Percentiles rank a stretch among this genome's conserved stretches.
phyloP scores from a whole-genome alignment of 495 filamentous ascomycete species.

The Lophiotrema nucula region DNA sequence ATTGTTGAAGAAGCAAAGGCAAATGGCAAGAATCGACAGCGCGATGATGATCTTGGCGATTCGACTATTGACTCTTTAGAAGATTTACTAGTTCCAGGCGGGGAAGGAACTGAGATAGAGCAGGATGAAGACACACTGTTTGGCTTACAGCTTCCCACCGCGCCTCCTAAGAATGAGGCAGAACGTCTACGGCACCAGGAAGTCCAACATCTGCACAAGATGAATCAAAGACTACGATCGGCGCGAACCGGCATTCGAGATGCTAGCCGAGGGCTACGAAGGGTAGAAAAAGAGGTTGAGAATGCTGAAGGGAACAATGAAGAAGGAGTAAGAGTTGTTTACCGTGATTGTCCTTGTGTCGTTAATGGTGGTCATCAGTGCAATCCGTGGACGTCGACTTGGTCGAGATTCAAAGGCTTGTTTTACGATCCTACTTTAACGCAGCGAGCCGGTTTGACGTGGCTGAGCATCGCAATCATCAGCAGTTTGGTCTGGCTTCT shows the following conservation, averaged over 20 bases:
- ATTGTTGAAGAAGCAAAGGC: slow-evolving; percentile 51
- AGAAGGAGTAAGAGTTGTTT: slow-evolving; percentile 1
- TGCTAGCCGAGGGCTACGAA: slow-evolving; percentile 38
- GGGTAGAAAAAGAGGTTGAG: slow-evolving; percentile 39
- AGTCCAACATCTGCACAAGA: slow-evolving; percentile 35
- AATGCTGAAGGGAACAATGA: slow-evolving; percentile 12
- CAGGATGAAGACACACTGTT: slow-evolving; percentile 40
- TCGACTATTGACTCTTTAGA: slow-evolving; percentile 64
- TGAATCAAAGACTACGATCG: slow-evolving; percentile 40
- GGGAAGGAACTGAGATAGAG: slow-evolving; percentile 14
- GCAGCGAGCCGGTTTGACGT: slow-evolving; percentile 21
- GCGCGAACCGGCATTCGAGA: slow-evolving; percentile 42
- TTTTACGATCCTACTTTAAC: slow-evolving; percentile 14
- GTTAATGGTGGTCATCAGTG: slow-evolving; percentile 2
- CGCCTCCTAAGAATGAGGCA: slow-evolving; percentile 19
- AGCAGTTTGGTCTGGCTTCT: slow-evolving; percentile 22
- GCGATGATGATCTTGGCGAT: slow-evolving; percentile 46
- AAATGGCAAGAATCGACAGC: slow-evolving; percentile 33
- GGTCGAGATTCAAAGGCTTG: slow-evolving; percentile 18
- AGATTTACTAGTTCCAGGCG: slow-evolving; percentile 46
- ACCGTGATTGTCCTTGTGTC: slow-evolving; percentile 27
- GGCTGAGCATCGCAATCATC: slow-evolving; percentile 25
- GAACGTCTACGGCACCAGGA: slow-evolving; percentile 41
- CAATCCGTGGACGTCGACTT: background rate
- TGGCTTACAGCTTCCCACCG: slow-evolving; percentile 22